These are phyloP conservation scores for Trametes meyenii DNA, from an alignment of 768 basidiomycete genomes.

Conservation along the genomic window DNA sequence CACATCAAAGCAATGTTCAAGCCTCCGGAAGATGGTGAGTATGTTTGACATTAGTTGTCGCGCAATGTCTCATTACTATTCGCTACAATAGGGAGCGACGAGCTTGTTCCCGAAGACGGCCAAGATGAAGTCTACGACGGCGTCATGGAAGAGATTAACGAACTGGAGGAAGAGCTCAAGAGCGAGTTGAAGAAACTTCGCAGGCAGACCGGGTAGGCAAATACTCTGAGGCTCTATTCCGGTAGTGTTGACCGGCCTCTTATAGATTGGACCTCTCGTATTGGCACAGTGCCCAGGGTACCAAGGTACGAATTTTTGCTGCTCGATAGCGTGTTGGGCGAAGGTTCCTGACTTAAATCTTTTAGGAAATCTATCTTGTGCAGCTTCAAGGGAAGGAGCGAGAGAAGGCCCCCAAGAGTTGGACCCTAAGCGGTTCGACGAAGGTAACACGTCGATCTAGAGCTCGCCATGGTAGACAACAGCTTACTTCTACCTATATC, in stretches of 20 bases:
- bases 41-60: not conserved
- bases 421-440: constrained; percentile 79
- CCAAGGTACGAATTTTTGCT: constrained; percentile 54
- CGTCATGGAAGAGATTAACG: constrained; percentile 68
- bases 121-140: constrained; percentile 86
- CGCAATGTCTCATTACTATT: not conserved
- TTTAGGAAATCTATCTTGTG: constrained; percentile 87
- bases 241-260: constrained; percentile 30
- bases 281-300: constrained; percentile 82
- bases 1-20: constrained; percentile 75
- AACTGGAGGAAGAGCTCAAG: constrained; percentile 74
- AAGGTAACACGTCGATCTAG: constrained; percentile 53
- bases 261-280: constrained; percentile 54
- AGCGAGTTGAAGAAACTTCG: constrained; percentile 63
- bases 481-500: constrained; percentile 5
- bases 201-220: constrained; percentile 64
- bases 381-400: constrained; percentile 63
- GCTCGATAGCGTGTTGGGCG: not conserved
- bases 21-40: constrained; percentile 61
- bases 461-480: not conserved
- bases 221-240: constrained; percentile 4
- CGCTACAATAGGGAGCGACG: constrained; percentile 51
- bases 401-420: constrained; percentile 72
- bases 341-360: not conserved
- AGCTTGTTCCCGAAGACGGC: constrained; percentile 80